Conservation (phyloP, 2,329 filamentous ascomycete species). For the Saccharata proteae region DNA sequence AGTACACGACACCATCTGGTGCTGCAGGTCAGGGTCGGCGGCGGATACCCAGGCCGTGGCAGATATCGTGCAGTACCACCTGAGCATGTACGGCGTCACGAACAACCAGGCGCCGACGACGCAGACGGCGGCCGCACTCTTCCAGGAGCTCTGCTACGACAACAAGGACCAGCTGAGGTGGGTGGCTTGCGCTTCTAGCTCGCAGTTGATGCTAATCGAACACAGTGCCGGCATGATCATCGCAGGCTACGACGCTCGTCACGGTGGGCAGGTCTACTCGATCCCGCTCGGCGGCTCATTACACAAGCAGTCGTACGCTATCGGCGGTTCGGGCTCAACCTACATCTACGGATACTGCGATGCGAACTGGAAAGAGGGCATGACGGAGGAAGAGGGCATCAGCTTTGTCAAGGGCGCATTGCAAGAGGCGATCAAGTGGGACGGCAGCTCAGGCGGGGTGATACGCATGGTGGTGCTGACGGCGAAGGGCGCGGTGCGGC, state of each 20-base stretch:
- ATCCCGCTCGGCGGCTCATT: constrained; percentile 93
- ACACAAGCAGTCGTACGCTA: constrained; percentile 93
- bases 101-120: constrained; percentile 88
- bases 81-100: constrained; percentile 80
- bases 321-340: constrained; percentile 91
- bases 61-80: constrained; percentile 94
- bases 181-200: constrained; percentile 20
- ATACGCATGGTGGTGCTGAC: constrained; percentile 97
- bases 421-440: constrained; percentile 96
- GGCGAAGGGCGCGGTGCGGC: constrained; percentile 74
- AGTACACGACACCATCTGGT: constrained; percentile 99
- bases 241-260: constrained; percentile 90
- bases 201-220: constrained; percentile 12
- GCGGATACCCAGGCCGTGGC: constrained; percentile 97
- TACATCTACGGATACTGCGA: constrained; percentile 99
- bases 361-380: constrained; percentile 85
- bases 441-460: constrained; percentile 94
- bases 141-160: constrained; percentile 94
- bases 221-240: constrained; percentile 89
- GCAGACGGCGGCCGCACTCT: constrained; percentile 87
- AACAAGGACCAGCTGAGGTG: constrained; percentile 93
- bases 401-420: constrained; percentile 86
- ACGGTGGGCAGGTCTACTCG: constrained; percentile 94
- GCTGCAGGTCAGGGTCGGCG: constrained; percentile 92
- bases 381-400: constrained; percentile 86